Percentiles rank a stretch among this genome's conserved stretches.
Conservation (phyloP, 2,329 filamentous ascomycete species). For the Aspergillus hiratsukae region DNA sequence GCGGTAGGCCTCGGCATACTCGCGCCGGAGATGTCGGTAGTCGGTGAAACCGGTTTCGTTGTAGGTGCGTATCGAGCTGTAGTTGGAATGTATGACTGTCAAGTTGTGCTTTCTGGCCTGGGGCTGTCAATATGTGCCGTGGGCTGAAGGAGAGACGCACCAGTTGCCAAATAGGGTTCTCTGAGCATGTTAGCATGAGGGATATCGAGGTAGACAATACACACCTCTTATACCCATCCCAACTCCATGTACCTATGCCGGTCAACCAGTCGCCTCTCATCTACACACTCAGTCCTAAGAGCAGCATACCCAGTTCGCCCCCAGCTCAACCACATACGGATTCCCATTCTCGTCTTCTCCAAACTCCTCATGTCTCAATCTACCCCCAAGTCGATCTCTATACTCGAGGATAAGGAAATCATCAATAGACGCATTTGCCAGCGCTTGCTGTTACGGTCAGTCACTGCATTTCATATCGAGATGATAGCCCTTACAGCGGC, state of each 20-base stretch:
- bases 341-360: constrained; percentile 49
- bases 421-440: constrained; percentile 56
- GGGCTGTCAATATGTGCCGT: not conserved
- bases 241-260: constrained; percentile 39
- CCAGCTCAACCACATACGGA: constrained; percentile 58
- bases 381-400: constrained; percentile 59
- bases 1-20: constrained; percentile 47
- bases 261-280: not conserved
- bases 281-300: not conserved
- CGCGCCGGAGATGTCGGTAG: constrained; percentile 48
- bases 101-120: constrained; percentile 55
- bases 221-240: constrained; percentile 23
- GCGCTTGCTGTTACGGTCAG: constrained; percentile 46
- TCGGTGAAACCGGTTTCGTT: constrained; percentile 54
- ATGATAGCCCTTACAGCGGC: constrained; percentile 45
- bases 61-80: constrained; percentile 56
- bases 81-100: constrained; percentile 55
- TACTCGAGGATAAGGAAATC: constrained; percentile 66
- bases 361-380: constrained; percentile 56
- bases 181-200: constrained; percentile 4
- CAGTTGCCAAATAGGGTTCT: constrained; percentile 56
- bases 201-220: not conserved
- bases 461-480: not conserved
- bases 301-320: constrained; percentile 59
- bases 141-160: not conserved